A percentile compares a stretch with the other conserved stretches of the same genome.
These are phyloP conservation scores for Albophoma yamanashiensis DNA, from an alignment of 2,329 filamentous ascomycete genomes.

Conservation along the genomic window DNA sequence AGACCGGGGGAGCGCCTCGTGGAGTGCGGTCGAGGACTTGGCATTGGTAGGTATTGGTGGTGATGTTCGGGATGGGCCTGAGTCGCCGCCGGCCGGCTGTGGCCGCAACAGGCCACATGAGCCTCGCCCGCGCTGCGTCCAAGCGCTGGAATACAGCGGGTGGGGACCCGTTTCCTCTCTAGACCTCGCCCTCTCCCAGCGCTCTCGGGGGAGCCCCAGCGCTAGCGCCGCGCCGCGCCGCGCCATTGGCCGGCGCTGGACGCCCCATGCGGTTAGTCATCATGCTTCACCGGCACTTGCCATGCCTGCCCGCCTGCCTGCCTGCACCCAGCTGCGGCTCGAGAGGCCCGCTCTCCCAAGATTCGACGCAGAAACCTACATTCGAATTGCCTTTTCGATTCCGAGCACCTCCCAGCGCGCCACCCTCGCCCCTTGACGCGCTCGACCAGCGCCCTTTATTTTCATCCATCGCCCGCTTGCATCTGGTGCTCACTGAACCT, in stretches of 20 bases:
- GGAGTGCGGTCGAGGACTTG: slow-evolving; percentile 1
- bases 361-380: background rate
- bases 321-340: background rate
- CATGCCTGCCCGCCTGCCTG: too few species aligned
- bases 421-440: background rate
- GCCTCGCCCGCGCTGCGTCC: background rate
- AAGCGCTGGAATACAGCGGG: too few species aligned
- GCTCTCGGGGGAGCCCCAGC: background rate
- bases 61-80: background rate
- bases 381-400: background rate
- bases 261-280: background rate
- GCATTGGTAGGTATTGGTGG: background rate
- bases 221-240: too few species aligned
- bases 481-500: too few species aligned
- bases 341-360: background rate
- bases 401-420: background rate
- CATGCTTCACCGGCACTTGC: background rate
- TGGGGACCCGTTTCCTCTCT: too few species aligned
- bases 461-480: too few species aligned
- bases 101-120: background rate
- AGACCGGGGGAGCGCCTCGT: slow-evolving; percentile 12
- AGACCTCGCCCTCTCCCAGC: too few species aligned
- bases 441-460: background rate
- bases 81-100: background rate
- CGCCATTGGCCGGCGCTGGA: background rate